Evolutionary conservation across 129 eudicot genomes (phyloP).

Genomic region (Saposhnikovia divaricata): DNA sequence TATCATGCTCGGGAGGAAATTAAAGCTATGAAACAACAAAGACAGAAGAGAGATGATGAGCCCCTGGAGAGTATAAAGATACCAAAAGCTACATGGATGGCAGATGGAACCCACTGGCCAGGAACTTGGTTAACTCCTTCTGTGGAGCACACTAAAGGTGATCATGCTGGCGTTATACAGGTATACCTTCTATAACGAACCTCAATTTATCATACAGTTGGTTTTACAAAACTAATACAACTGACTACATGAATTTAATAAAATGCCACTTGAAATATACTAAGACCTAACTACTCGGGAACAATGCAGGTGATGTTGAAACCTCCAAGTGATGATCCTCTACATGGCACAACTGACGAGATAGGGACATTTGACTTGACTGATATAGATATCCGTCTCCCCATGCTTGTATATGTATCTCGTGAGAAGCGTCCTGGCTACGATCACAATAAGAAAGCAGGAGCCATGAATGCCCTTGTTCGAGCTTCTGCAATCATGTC

Average conservation of each 20-base stretch:
- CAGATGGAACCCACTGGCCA: slow-evolving; percentile 77
- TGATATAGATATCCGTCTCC: slow-evolving; percentile 60
- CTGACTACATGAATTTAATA: neutral
- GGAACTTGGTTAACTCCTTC: slow-evolving; percentile 54
- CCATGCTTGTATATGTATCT: slow-evolving; percentile 55
- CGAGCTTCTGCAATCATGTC: slow-evolving; percentile 70
- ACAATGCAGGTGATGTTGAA: slow-evolving; percentile 56
- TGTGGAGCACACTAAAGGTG: slow-evolving; percentile 55
- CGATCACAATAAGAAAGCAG: slow-evolving; percentile 74
- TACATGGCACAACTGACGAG: slow-evolving; percentile 28
- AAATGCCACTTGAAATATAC: neutral
- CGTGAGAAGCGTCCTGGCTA: slow-evolving; percentile 71
- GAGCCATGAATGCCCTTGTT: slow-evolving; percentile 69
- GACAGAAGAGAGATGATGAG: slow-evolving; percentile 42
- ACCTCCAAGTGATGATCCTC: slow-evolving; percentile 56
- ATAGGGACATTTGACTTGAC: slow-evolving; percentile 30
- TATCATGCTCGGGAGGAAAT: slow-evolving; percentile 59
- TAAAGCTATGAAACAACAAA: slow-evolving; percentile 56
- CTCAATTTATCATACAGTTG: no score
- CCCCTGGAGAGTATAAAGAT: slow-evolving; percentile 39
- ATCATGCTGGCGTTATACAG: slow-evolving; percentile 70
- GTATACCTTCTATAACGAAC: slow-evolving; percentile 10
- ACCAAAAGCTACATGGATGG: slow-evolving; percentile 70
- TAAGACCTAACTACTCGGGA: neutral
- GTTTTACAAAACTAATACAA: neutral